Percentiles rank a stretch among this genome's conserved stretches.
phyloP scores from a whole-genome alignment of 495 filamentous ascomycete species.

The Darksidea phi region DNA sequence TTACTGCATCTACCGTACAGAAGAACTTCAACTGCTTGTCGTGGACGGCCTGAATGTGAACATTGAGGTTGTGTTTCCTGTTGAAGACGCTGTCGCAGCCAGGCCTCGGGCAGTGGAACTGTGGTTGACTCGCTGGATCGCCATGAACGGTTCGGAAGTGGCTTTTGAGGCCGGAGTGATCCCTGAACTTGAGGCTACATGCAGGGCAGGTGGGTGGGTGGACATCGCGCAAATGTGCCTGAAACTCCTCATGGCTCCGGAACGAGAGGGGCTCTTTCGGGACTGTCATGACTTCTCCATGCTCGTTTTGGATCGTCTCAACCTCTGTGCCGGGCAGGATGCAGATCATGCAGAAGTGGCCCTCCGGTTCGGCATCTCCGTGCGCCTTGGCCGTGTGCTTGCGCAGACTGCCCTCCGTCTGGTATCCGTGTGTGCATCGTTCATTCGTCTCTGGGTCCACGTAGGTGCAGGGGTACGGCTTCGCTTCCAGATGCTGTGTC shows the following conservation, averaged over 20 bases:
- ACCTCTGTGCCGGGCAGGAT: conserved; percentile 32
- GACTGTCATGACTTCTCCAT: neutral
- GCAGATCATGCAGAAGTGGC: conserved; percentile 73
- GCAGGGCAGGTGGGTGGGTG: conserved; percentile 75
- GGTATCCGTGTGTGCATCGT: conserved; percentile 67
- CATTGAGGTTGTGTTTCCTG: conserved; percentile 71
- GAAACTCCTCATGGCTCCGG: conserved; percentile 64
- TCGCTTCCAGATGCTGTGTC: conserved; percentile 64
- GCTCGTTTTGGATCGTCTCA: conserved; percentile 29
- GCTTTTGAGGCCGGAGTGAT: conserved; percentile 59
- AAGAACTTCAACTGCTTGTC: conserved; percentile 63
- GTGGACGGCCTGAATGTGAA: conserved; percentile 75
- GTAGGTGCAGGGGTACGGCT: conserved; percentile 65
- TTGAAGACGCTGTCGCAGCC: conserved; percentile 74
- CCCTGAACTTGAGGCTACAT: conserved; percentile 64
- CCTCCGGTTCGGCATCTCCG: conserved; percentile 50
- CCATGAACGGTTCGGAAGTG: conserved; percentile 43
- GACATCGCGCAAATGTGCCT: conserved; percentile 65
- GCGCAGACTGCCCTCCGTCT: conserved; percentile 64
- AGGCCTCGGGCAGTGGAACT: conserved; percentile 59
- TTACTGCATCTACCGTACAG: conserved; percentile 68
- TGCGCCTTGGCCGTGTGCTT: conserved; percentile 71
- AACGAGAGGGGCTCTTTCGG: conserved; percentile 55
- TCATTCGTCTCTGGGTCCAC: conserved; percentile 56
- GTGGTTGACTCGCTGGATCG: conserved; percentile 49